Base-by-base conservation (phyloP, 176 grass and related monocot species). In the Thalia dealbata region DNA sequence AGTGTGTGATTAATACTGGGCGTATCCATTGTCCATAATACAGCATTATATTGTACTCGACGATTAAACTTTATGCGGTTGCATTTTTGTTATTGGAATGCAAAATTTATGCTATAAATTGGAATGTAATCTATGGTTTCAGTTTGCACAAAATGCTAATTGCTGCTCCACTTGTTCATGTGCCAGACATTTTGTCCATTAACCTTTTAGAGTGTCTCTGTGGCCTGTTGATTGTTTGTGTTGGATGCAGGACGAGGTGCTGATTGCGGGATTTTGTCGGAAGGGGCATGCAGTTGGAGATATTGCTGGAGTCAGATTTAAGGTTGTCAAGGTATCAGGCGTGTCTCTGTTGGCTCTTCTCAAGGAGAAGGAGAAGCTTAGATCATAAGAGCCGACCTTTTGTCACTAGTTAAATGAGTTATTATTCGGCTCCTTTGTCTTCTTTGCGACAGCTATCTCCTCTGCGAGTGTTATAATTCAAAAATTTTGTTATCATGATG, bases 181-280 rank as follows among this genome's bases (percentile, higher is more conserved):
- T 38, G 32, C 32, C 32, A 4, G n/a, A n/a, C 32, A 38, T 42
- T 67, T 32, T 67, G 5, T 67, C 28, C 28, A 41, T 67, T 8
- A 67, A 41, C 21, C 30, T 43, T 4, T 15, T n/a, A 29, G 5
- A n/a, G n/a, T 7, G 18, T 14, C 51, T 52, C 2, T 13, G 18
- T 52, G 51, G 16, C 16, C 32, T 41, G 35, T 42, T 42, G 64
- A 10, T 67, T 21, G 21, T 38, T 10, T 42, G 0, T 44, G 64
- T 42, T 66, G 25, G 23, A 14, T n/a, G 14, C 64, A 67, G 64
- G 64, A 67, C 16, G 64, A 67, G 29, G 32, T 67, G 16, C 42
- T 64, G 61, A 64, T 64, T 10, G 61, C 61, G 13, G 61, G 61
- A 28, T 64, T 64, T 64, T 23, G 61, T 28, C 61, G 61, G 23